These are phyloP conservation scores for Lindgomyces ingoldianus DNA, from an alignment of 495 filamentous ascomycete genomes.

Conservation along the genomic window DNA sequence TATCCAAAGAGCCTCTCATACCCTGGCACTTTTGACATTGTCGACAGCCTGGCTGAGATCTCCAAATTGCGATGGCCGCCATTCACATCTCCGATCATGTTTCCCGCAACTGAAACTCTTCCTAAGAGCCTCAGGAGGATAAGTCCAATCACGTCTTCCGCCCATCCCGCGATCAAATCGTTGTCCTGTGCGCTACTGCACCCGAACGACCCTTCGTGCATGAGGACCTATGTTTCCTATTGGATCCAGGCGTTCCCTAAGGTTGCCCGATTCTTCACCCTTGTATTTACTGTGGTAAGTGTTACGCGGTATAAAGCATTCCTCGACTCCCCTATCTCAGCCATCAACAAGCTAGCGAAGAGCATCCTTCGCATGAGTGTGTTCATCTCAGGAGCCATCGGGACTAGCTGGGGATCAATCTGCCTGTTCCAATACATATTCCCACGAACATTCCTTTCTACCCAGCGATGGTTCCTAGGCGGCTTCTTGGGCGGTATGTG, in stretches of 20 bases:
- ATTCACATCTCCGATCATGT: conserved; percentile 85
- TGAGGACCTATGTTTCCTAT: conserved; percentile 79
- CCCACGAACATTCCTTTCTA: conserved; percentile 72
- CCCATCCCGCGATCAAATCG: conserved; percentile 78
- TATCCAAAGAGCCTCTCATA: conserved; percentile 69
- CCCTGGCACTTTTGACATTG: conserved; percentile 73
- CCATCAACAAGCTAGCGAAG: conserved; percentile 62
- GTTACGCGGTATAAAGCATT: conserved; percentile 66
- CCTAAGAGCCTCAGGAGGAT: conserved; percentile 66
- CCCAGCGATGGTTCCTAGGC: conserved; percentile 81
- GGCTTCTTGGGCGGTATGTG: conserved; percentile 83
- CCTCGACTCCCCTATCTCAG: conserved; percentile 63
- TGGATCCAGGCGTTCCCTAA: conserved; percentile 77
- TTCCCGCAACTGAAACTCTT: conserved; percentile 64
- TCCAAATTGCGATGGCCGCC: conserved; percentile 84
- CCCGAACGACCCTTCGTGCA: conserved; percentile 81
- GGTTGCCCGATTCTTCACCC: conserved; percentile 72
- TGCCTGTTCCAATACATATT: conserved; percentile 82
- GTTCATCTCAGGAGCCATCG: conserved; percentile 74
- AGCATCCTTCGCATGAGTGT: conserved; percentile 67
- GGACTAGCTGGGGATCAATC: conserved; percentile 80
- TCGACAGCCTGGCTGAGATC: conserved; percentile 79
- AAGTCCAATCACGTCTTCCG: conserved; percentile 75
- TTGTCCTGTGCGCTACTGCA: conserved; percentile 93
- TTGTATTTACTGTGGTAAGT: conserved; percentile 68